phyloP scores from a whole-genome alignment of 495 filamentous ascomycete species.

The Penicillium chermesinum region DNA sequence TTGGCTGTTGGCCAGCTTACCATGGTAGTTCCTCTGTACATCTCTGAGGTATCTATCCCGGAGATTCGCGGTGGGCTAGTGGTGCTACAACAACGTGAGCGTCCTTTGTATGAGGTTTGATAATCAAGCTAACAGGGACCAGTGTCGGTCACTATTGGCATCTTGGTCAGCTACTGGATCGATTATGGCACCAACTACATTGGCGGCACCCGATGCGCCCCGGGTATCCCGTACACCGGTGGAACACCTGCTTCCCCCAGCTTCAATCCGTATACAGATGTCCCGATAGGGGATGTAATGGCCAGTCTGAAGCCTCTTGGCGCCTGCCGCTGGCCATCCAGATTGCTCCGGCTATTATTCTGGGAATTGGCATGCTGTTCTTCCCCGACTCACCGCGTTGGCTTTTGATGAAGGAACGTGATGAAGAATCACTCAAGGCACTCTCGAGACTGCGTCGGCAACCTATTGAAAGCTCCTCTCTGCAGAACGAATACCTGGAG shows the following conservation, averaged over 20 bases:
- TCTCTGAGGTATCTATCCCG: slow-evolving; percentile 44
- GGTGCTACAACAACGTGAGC: slow-evolving; percentile 64
- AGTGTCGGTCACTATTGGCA: slow-evolving; percentile 76
- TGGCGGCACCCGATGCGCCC: slow-evolving; percentile 37
- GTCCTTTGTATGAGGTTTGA: not conserved
- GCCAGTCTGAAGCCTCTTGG: slow-evolving; percentile 67
- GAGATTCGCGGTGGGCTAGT: slow-evolving; percentile 68
- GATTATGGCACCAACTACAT: slow-evolving; percentile 53
- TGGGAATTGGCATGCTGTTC: slow-evolving; percentile 69
- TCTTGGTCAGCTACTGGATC: slow-evolving; percentile 82
- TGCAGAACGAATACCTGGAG: slow-evolving; percentile 74
- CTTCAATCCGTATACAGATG: slow-evolving; percentile 42
- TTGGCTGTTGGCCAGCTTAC: slow-evolving; percentile 34
- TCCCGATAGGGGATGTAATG: slow-evolving; percentile 33
- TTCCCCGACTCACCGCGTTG: slow-evolving; percentile 76
- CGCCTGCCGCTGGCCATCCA: slow-evolving; percentile 61
- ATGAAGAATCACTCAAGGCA: slow-evolving; percentile 63
- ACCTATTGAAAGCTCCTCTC: slow-evolving; percentile 48
- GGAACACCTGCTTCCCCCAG: slow-evolving; percentile 43
- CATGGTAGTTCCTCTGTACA: slow-evolving; percentile 43
- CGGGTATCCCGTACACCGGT: slow-evolving; percentile 58
- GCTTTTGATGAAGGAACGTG: slow-evolving; percentile 68
- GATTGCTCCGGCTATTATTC: slow-evolving; percentile 52
- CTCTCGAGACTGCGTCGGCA: slow-evolving; percentile 60
- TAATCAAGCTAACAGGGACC: not conserved